phyloP scores from a whole-genome alignment of 768 basidiomycete genomes.

The Lactarius tabidus region DNA sequence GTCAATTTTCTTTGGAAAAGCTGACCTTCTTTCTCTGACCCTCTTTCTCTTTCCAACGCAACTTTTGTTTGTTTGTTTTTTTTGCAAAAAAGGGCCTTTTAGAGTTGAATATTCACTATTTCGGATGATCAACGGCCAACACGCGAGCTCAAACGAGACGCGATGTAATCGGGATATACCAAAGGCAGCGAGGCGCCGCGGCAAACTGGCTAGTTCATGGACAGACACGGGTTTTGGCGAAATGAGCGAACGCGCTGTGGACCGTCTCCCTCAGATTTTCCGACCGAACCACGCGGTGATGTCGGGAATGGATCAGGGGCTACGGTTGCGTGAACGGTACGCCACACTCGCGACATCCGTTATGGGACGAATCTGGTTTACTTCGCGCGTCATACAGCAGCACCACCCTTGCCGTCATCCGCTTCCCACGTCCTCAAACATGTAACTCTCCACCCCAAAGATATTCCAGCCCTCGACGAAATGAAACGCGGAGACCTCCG shows the following conservation, averaged over 20 bases:
- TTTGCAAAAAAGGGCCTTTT: neutral
- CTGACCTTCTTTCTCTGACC: neutral
- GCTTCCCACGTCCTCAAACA: neutral
- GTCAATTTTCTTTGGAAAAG: neutral
- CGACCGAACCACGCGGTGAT: neutral
- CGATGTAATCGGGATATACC: neutral
- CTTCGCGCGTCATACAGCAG: slow-evolving; percentile 10
- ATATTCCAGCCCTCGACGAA: neutral
- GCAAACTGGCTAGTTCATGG: neutral
- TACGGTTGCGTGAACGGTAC: neutral
- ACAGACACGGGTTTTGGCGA: neutral
- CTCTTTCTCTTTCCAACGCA: neutral
- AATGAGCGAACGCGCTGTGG: neutral
- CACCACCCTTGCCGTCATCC: neutral
- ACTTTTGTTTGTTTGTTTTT: neutral
- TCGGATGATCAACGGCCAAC: neutral
- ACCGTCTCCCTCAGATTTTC: neutral
- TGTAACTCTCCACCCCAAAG: neutral
- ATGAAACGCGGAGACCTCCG: neutral
- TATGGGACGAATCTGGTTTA: neutral
- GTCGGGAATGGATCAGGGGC: slow-evolving; percentile 2
- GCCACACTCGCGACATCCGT: neutral
- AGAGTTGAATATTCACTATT: neutral
- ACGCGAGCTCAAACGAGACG: neutral
- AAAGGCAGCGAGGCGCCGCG: neutral